These are phyloP conservation scores for Phaeosphaeria sp. DNA, from an alignment of 2,329 filamentous ascomycete genomes.

Conservation along the genomic window DNA sequence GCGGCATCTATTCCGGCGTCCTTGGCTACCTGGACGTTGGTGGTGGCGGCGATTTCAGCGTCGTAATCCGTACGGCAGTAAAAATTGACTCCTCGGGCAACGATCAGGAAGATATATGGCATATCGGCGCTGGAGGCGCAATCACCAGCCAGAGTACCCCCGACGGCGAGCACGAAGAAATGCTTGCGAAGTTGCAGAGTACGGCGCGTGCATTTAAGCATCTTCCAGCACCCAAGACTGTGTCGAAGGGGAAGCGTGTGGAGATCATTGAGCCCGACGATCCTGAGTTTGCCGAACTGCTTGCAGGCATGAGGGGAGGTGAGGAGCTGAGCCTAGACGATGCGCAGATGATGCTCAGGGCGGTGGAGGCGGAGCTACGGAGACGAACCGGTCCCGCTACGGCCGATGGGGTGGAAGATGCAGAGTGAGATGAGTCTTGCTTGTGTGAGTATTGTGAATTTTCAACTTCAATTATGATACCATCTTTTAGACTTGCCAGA, in stretches of 20 bases:
- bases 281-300: constrained; percentile 25
- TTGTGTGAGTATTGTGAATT: neutral
- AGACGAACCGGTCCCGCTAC: constrained; percentile 10
- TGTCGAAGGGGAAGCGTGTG: constrained; percentile 12
- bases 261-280: constrained; percentile 26
- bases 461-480: constrained; percentile 23
- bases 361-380: constrained; percentile 20
- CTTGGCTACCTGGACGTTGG: constrained; percentile 89
- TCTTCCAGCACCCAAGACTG: constrained; percentile 15
- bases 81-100: constrained; percentile 38
- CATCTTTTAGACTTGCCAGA: constrained; percentile 14
- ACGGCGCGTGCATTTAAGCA: constrained; percentile 39
- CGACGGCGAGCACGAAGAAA: constrained; percentile 86
- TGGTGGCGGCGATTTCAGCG: constrained; percentile 87
- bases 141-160: constrained; percentile 84
- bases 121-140: constrained; percentile 87
- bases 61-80: constrained; percentile 85
- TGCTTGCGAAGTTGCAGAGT: constrained; percentile 61
- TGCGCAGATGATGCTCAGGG: constrained; percentile 25
- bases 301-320: constrained; percentile 22
- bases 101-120: constrained; percentile 67
- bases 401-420: constrained; percentile 3
- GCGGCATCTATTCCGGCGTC: constrained; percentile 86
- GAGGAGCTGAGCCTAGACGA: constrained; percentile 22
- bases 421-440: constrained; percentile 5